Conservation (phyloP, 257 asterid species). For the Primulina huaijiensis region DNA sequence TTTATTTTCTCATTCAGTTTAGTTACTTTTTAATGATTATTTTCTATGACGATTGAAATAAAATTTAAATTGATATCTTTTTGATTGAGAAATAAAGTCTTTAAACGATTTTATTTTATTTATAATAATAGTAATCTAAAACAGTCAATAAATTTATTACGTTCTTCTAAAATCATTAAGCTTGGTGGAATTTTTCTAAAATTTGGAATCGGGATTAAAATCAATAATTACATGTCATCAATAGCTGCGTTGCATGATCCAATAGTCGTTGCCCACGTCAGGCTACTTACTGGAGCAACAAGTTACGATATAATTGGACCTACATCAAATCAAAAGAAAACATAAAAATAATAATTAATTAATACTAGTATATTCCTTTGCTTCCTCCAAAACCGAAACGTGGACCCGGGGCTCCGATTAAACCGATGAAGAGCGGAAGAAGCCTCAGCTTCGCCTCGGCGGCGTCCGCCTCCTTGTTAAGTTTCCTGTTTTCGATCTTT, state of each 20-base stretch:
- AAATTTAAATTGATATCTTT: too few species aligned
- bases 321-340: not conserved
- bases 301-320: not conserved
- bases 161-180: not conserved
- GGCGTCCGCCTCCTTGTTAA: constrained; percentile 30
- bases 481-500: constrained; percentile 40
- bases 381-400: constrained; percentile 18
- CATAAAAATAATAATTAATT: not conserved
- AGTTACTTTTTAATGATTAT: too few species aligned
- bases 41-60: too few species aligned
- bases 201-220: not conserved
- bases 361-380: not conserved
- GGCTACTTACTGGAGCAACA: not conserved
- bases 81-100: too few species aligned
- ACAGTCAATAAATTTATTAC: not conserved
- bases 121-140: too few species aligned
- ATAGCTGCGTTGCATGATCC: not conserved
- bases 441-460: constrained; percentile 30
- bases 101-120: too few species aligned
- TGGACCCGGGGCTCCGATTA: constrained; percentile 21
- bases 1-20: too few species aligned
- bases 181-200: too few species aligned
- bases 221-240: not conserved
- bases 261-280: not conserved
- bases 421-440: constrained; percentile 29